A percentile compares a stretch with the other conserved stretches of the same genome.
Conservation (phyloP, 352 stramenopile species). For the Aphanomyces cochlioides region DNA sequence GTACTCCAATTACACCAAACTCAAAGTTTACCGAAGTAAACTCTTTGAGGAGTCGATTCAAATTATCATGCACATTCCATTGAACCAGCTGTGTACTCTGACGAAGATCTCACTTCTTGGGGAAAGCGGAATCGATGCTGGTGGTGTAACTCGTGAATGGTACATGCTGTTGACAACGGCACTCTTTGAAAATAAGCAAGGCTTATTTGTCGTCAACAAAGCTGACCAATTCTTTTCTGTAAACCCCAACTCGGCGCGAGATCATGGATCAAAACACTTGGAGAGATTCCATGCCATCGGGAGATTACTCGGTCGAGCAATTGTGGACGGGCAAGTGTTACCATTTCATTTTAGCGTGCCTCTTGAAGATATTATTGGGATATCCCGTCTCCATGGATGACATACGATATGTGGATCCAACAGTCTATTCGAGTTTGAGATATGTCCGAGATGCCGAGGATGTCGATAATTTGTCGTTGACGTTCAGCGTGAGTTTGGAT, state of each 20-base stretch:
- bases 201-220: slow-evolving; percentile 54
- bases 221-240: slow-evolving; percentile 54
- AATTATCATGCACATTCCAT: slow-evolving; percentile 48
- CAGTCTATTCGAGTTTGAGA: slow-evolving; percentile 51
- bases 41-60: slow-evolving; percentile 66
- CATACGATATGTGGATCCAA: slow-evolving; percentile 78
- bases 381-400: slow-evolving; percentile 93
- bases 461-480: slow-evolving; percentile 51
- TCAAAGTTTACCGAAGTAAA: slow-evolving; percentile 48
- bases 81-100: slow-evolving; percentile 48
- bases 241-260: slow-evolving; percentile 54
- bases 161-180: slow-evolving; percentile 74
- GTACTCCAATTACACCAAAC: not conserved
- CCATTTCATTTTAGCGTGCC: slow-evolving; percentile 93
- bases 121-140: slow-evolving; percentile 79
- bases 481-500: slow-evolving; percentile 45
- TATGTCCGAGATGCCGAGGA: slow-evolving; percentile 63
- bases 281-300: slow-evolving; percentile 55
- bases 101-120: slow-evolving; percentile 78
- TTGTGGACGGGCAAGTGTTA: slow-evolving; percentile 90
- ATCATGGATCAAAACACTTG: slow-evolving; percentile 62
- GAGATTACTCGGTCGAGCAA: slow-evolving; percentile 49
- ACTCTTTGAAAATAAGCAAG: slow-evolving; percentile 43
- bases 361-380: slow-evolving; percentile 95
- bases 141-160: slow-evolving; percentile 83